Evolutionary conservation across 2,329 filamentous ascomycete genomes (phyloP).

Genomic region (Tolypocladium tundrense): DNA sequence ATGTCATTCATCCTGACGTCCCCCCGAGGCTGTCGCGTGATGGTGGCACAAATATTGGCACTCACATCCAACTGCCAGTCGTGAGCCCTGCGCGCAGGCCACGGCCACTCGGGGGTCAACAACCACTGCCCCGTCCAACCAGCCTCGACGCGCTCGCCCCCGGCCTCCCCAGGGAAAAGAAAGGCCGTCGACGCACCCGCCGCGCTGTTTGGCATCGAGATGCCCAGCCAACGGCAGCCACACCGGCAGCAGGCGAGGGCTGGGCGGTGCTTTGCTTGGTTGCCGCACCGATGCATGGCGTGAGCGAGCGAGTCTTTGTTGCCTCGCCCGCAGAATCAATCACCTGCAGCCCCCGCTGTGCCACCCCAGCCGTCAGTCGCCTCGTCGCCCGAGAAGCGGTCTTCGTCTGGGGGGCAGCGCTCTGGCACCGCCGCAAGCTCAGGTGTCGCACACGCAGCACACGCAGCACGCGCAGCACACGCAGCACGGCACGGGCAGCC

Average conservation of each 20-base stretch:
- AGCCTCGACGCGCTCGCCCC: too few relatives aligned
- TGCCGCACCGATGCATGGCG: not conserved
- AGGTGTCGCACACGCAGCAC: too few relatives aligned
- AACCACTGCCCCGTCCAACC: too few relatives aligned
- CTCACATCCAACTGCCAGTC: not conserved
- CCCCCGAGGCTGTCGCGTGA: not conserved
- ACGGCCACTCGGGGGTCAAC: too few relatives aligned
- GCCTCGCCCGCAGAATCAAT: not conserved
- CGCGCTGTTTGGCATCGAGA: too few relatives aligned
- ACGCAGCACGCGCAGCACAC: not conserved
- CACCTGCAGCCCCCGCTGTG: not conserved
- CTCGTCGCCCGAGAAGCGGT: not conserved
- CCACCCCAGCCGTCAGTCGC: not conserved
- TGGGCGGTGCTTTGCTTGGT: not conserved
- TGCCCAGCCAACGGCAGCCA: not conserved
- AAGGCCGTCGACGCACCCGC: too few relatives aligned
- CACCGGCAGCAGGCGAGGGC: too few relatives aligned
- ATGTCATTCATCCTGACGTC: too few relatives aligned
- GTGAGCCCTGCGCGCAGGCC: too few relatives aligned
- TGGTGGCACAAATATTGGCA: not conserved
- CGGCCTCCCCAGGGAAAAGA: too few relatives aligned
- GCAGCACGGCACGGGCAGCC: not conserved
- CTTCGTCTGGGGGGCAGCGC: not conserved
- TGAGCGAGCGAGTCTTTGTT: not conserved
- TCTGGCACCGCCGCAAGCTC: not conserved